Evolutionary conservation across 1,284 basidiomycete genomes (phyloP).

Genomic region (Trametes hirsuta): DNA sequence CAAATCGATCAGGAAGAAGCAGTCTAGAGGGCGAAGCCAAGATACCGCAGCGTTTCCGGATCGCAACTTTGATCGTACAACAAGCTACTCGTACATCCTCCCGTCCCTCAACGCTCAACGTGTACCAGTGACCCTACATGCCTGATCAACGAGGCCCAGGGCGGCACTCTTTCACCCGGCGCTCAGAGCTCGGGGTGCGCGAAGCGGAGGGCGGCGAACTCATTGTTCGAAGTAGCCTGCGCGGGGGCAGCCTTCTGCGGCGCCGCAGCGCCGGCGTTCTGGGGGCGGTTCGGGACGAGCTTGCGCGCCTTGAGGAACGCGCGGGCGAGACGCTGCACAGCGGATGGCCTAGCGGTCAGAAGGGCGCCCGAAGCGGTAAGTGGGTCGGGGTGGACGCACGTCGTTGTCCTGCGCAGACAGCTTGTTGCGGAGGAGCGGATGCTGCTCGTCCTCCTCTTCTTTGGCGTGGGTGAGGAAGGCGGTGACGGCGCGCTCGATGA

Average conservation of each 20-base stretch:
- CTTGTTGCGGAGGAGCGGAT: constrained; percentile 22
- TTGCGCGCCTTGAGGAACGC: constrained; percentile 27
- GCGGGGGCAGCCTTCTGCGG: constrained; percentile 25
- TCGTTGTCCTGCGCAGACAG: constrained; percentile 29
- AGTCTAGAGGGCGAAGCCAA: no score
- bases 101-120: background rate
- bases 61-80: background rate
- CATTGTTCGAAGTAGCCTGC: constrained; percentile 8
- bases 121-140: background rate
- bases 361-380: background rate
- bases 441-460: constrained; percentile 31
- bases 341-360: background rate
- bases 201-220: constrained; percentile 13
- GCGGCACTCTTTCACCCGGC: background rate
- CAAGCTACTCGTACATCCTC: no score
- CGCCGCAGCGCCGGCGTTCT: constrained; percentile 10
- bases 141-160: background rate
- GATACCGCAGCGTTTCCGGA: no score
- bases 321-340: constrained; percentile 24
- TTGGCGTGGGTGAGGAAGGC: constrained; percentile 30
- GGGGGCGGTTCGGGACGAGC: constrained; percentile 19
- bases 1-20: background rate
- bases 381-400: constrained; percentile 17
- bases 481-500: constrained; percentile 27
- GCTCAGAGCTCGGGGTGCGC: constrained; percentile 11